Evolutionary conservation across 2,329 filamentous ascomycete genomes (phyloP), one percentile per base, ranked within the genome.

Genomic region (Aspergillus sp.): DNA sequence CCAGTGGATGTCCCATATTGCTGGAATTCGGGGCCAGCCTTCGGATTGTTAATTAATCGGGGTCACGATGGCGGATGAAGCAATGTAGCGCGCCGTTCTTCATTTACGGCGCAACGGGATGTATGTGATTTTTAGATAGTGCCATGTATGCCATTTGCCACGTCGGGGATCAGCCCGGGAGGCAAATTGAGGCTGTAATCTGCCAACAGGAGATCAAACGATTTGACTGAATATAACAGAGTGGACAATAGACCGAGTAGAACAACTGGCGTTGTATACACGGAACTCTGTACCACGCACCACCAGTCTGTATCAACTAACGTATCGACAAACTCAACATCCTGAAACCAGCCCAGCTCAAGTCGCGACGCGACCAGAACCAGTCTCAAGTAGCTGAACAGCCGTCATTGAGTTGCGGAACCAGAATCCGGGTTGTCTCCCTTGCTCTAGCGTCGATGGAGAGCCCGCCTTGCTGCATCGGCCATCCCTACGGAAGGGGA

Each of bases 401-500:
- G n/a, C 33, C 22, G 17, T 42, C 38, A 11, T 26, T 51, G 48
- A 45, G 49, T 53, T 55, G 51, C 58, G 57, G 58, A 57, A 54
- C 58, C 51, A 41, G 47, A 49, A 55, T 53, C 58, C 51, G 54
- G 41, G 35, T 19, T 22, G 47, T 24, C 53, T 57, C 56, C 61
- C 61, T 65, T 69, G 65, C 69, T 66, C 61, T 54, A 55, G 60
- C 54, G 61, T 63, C 61, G 61, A 64, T 64, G 62, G 58, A 41
- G 45, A 43, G 49, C 51, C 55, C 60, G 57, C 62, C 59, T 63
- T 65, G 55, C 57, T 57, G 60, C 63, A 57, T 60, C 48, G 54
- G 49, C 58, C 63, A 67, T 68, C 63, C 66, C 67, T 66, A 65
- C 58, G 61, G 61, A 69, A 65, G 64, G 62, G 61, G 55, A 65